Conservation (phyloP, 768 basidiomycete genomes). For the Trichaptum fuscoviolaceum region DNA sequence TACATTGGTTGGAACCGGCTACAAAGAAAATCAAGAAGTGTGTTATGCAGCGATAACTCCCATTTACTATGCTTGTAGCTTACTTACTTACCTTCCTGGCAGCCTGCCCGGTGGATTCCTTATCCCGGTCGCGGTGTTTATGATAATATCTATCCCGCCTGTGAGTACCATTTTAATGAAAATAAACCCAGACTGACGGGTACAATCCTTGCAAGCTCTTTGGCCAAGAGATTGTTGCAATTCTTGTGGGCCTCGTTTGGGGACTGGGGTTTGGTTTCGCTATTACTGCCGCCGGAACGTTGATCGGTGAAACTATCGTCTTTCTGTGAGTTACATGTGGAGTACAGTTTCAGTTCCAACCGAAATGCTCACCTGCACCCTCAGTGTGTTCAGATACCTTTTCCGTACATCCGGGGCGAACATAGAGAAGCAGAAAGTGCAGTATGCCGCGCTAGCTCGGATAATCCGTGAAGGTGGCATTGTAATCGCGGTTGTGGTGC, state of each 20-base stretch:
- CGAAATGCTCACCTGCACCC: neutral
- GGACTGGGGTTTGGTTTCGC: slow-evolving; percentile 37
- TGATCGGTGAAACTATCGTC: slow-evolving; percentile 32
- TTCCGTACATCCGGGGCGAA: slow-evolving; percentile 31
- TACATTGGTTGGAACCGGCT: slow-evolving; percentile 33
- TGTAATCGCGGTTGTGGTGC: slow-evolving; percentile 27
- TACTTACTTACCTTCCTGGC: neutral
- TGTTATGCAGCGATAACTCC: neutral
- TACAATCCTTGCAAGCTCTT: slow-evolving; percentile 20
- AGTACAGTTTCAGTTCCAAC: neutral
- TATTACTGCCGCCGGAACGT: slow-evolving; percentile 28
- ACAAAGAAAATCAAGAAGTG: slow-evolving; percentile 32
- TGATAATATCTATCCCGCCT: slow-evolving; percentile 38
- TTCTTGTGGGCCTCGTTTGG: slow-evolving; percentile 38
- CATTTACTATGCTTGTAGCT: neutral
- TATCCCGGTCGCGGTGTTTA: slow-evolving; percentile 39
- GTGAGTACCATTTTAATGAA: slow-evolving; percentile 14
- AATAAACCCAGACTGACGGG: neutral
- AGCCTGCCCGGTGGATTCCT: slow-evolving; percentile 27
- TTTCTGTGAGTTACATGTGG: slow-evolving; percentile 17
- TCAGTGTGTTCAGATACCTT: slow-evolving; percentile 32
- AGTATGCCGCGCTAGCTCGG: slow-evolving; percentile 36
- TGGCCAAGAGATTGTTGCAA: slow-evolving; percentile 38
- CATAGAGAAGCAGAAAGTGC: slow-evolving; percentile 25
- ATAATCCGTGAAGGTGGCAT: slow-evolving; percentile 40